Evolutionary conservation across 2,329 filamentous ascomycete species (phyloP).

Genomic region (Fusarium pininemorale): DNA sequence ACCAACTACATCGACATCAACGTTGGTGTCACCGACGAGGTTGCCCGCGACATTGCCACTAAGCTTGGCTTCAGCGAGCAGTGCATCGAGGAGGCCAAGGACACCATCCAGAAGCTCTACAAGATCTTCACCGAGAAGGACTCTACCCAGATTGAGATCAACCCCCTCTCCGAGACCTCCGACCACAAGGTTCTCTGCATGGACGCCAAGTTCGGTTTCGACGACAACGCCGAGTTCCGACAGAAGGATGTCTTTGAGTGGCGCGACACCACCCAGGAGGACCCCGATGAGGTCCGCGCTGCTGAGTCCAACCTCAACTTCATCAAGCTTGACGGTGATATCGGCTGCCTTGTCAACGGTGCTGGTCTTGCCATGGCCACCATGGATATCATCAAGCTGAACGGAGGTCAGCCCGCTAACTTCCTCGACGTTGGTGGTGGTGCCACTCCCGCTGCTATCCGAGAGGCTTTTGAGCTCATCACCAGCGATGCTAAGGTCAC

Average conservation of each 20-base stretch:
- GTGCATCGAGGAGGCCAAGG: conserved; percentile 94
- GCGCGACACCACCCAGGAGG: conserved; percentile 96
- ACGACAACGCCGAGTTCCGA: conserved; percentile 98
- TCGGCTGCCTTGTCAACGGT: conserved; percentile 98
- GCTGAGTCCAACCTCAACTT: conserved; percentile 97
- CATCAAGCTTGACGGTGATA: conserved; percentile 99
- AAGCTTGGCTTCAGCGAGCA: conserved; percentile 98
- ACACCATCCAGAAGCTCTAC: conserved; percentile 99
- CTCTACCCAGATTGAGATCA: conserved; percentile 99
- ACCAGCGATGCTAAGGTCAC: conserved; percentile 98
- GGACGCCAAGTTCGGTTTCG: conserved; percentile 99
- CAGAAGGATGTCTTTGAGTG: conserved; percentile 95
- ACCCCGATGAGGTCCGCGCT: conserved; percentile 96
- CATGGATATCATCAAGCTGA: conserved; percentile 99
- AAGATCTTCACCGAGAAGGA: conserved; percentile 98
- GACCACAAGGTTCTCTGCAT: conserved; percentile 99
- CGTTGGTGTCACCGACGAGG: conserved; percentile 92
- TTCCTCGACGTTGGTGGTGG: conserved; percentile 99
- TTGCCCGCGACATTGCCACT: conserved; percentile 86
- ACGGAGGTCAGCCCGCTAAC: conserved; percentile 95
- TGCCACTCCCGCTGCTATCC: conserved; percentile 95
- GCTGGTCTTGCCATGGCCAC: conserved; percentile 99
- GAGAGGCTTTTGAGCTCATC: conserved; percentile 98
- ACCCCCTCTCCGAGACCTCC: conserved; percentile 96
- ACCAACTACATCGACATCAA: conserved; percentile 96